Base-by-base conservation (phyloP, 1,139 yeast genomes). In the Yamadazyma conglobata region DNA sequence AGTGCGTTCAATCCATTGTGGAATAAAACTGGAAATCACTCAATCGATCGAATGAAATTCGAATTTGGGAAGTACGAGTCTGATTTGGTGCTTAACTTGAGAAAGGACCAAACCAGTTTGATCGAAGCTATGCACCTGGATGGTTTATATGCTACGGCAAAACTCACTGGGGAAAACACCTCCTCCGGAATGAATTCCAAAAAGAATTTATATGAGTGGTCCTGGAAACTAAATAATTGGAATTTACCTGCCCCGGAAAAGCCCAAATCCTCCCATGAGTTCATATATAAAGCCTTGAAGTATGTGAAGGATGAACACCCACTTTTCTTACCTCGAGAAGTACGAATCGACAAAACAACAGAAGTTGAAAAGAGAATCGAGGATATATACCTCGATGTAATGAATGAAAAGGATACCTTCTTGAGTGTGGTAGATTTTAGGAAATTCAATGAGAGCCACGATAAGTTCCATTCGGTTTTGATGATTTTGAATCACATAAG, bases 191-290 rank as follows among this genome's bases (percentile, higher is more conserved):
- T 49, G 10, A 31, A 31, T 7, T 25, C 20, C 5, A 21, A 19
- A 6, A 32, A 39, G 20, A n/a, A 30, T 20, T 25, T 27, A 3
- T 62, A 50, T 39, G 70, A 73, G 31, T 72, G 81, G 70, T 70
- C 79, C 0, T 85, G 94, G 94, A 81, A 80, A 47, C 55, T 85
- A 22, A 72, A 68, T 32, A 67, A 71, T 30, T 86, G 95, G 95
- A 81, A 79, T 34, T 36, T 80, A 4, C 84, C 91, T 0, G 44
- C 48, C 2, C 60, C 73, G 0, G 44, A 43, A 3, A 38, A 37
- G 0, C 50, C 69, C 0, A 27, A 30, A 0, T 51, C 54, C 3
- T 70, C 64, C 28, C 64, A 71, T 33, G 70, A 67, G 27, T 50
- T 58, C 5, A 56, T 74, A 9, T 82, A 76, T 46, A 60, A 59